These are phyloP conservation scores for Paramecium primaurelia DNA, from an alignment of 73 alveolate species.

Conservation along the genomic window DNA sequence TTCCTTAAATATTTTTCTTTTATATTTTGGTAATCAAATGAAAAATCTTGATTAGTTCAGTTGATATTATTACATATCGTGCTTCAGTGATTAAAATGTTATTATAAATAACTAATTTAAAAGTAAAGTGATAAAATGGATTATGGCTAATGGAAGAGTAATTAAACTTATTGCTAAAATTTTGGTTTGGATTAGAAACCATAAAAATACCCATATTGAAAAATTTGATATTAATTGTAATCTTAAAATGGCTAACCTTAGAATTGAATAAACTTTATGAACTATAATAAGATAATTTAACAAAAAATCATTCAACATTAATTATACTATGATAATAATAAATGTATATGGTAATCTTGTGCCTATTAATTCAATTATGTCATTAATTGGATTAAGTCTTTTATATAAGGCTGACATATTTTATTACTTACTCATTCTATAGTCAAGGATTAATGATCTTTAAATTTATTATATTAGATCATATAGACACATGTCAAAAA, in stretches of 20 bases:
- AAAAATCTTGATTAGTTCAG: background rate
- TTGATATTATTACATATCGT: background rate
- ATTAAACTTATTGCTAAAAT: background rate
- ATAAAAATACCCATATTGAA: background rate
- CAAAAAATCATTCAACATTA: background rate
- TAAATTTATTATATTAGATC: background rate
- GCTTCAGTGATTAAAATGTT: background rate
- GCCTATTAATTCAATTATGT: background rate
- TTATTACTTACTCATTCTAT: background rate
- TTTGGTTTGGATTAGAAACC: background rate
- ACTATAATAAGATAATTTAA: background rate
- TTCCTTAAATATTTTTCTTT: background rate
- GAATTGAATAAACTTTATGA: conserved; percentile 7
- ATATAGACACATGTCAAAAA: background rate
- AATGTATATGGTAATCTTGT: background rate
- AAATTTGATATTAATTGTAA: background rate
- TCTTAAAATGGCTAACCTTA: background rate
- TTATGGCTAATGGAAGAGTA: background rate
- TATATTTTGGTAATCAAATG: background rate
- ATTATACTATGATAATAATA: background rate
- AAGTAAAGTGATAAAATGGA: background rate
- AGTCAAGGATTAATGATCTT: background rate
- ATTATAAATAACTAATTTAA: background rate
- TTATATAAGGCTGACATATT: background rate
- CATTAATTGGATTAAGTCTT: background rate